Conservation (phyloP, 139 green algal genomes). For the Desmodesmus armatus region DNA sequence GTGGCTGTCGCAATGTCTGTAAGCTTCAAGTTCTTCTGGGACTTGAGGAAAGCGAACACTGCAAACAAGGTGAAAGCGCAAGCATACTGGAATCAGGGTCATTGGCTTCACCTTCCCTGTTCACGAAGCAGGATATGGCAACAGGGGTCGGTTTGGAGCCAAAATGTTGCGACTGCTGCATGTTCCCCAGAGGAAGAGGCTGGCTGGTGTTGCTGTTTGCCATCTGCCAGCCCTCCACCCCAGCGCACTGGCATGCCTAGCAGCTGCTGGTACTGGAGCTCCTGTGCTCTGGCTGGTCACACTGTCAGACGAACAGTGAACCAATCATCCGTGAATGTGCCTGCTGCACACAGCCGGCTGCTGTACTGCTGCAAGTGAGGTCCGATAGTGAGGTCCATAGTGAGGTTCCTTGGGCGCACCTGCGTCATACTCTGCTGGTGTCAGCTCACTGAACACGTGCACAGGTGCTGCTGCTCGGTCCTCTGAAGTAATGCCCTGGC, state of each 20-base stretch:
- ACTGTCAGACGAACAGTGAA: too few species aligned
- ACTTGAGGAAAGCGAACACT: slow-evolving; percentile 35
- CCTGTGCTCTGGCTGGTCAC: too few species aligned
- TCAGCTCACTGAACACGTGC: slow-evolving; percentile 41
- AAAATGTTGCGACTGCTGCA: not conserved
- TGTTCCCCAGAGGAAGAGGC: not conserved
- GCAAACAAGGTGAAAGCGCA: not conserved
- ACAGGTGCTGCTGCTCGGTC: not conserved
- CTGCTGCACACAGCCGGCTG: not conserved
- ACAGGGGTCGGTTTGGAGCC: too few species aligned
- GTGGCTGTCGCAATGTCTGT: not conserved
- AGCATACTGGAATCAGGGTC: too few species aligned
- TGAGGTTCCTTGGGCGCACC: not conserved
- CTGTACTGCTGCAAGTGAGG: not conserved
- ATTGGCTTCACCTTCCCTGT: too few species aligned
- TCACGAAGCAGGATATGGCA: too few species aligned
- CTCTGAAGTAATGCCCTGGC: not conserved
- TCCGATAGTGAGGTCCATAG: not conserved
- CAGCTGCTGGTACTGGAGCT: not conserved
- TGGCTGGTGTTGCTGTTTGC: not conserved
- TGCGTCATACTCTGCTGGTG: slow-evolving; percentile 4
- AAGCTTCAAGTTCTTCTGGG: not conserved
- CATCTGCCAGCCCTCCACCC: not conserved
- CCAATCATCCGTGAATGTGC: too few species aligned
- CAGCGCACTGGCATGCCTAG: not conserved